Evolutionary conservation across 768 basidiomycete species (phyloP).

Genomic region (Termitomyces sp.): DNA sequence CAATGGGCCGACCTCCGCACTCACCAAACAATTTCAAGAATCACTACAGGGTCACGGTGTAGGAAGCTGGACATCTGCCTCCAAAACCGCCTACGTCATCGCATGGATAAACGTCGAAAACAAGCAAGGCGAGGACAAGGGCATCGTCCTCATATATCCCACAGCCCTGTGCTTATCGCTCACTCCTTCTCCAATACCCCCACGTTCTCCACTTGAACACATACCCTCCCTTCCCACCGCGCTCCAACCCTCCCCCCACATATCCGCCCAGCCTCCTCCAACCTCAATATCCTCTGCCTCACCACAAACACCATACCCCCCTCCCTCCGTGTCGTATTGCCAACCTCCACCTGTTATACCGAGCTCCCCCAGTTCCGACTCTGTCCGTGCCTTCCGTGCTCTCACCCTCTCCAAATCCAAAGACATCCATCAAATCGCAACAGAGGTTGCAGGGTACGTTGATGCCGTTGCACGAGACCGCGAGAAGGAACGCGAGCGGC

Average conservation of each 20-base stretch:
- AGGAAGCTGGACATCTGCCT: neutral
- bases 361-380: slow-evolving; percentile 19
- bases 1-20: slow-evolving; percentile 55
- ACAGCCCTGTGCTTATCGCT: slow-evolving; percentile 47
- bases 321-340: neutral
- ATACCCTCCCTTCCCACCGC: slow-evolving; percentile 63
- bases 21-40: slow-evolving; percentile 57
- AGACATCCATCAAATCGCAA: slow-evolving; percentile 47
- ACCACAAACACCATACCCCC: neutral
- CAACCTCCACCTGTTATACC: slow-evolving; percentile 24
- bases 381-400: slow-evolving; percentile 40
- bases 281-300: neutral
- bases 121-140: slow-evolving; percentile 77
- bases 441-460: slow-evolving; percentile 63
- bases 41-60: slow-evolving; percentile 60
- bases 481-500: slow-evolving; percentile 70
- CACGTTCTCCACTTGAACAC: slow-evolving; percentile 39
- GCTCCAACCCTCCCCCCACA: slow-evolving; percentile 45
- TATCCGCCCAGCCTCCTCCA: neutral
- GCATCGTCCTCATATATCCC: slow-evolving; percentile 71
- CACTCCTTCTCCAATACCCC: slow-evolving; percentile 27
- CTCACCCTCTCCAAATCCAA: slow-evolving; percentile 47
- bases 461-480: slow-evolving; percentile 73
- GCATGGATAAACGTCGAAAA: slow-evolving; percentile 75
- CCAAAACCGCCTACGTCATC: slow-evolving; percentile 36